Percentiles rank a stretch among this genome's conserved stretches.
Evolutionary conservation across 2,329 filamentous ascomycete genomes (phyloP).

Genomic region (Exserohilum turcica): DNA sequence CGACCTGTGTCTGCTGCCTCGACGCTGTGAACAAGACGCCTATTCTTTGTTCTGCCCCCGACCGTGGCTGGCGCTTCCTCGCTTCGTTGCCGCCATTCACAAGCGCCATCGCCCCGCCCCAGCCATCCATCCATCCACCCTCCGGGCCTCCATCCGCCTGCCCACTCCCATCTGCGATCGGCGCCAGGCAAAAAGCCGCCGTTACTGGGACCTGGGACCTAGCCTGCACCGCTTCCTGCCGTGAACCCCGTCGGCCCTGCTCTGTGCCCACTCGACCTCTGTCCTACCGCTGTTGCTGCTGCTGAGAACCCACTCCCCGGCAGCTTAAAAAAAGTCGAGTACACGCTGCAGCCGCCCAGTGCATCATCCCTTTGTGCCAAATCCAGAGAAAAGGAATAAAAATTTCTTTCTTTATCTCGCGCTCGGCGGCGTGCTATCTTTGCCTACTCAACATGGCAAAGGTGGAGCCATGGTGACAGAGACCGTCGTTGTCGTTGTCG

Average conservation of each 20-base stretch:
- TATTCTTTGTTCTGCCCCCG: neutral
- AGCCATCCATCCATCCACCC: no score
- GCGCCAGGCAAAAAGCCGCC: conserved; percentile 36
- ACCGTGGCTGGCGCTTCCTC: conserved; percentile 4
- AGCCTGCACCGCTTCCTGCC: conserved; percentile 30
- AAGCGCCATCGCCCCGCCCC: conserved; percentile 21
- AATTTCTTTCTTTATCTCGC: neutral
- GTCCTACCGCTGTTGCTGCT: conserved; percentile 14
- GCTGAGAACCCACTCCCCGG: conserved; percentile 14
- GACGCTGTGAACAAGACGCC: neutral
- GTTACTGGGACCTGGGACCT: conserved; percentile 25
- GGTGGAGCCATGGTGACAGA: conserved; percentile 15
- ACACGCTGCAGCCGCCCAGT: conserved; percentile 24
- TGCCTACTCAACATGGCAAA: conserved; percentile 1
- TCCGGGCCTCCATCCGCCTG: conserved; percentile 4
- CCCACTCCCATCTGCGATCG: conserved; percentile 36
- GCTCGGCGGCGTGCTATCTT: conserved; percentile 1
- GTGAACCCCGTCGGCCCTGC: conserved; percentile 24
- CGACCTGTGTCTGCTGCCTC: neutral
- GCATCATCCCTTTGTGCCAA: conserved; percentile 11
- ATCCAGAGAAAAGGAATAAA: neutral
- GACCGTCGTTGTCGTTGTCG: conserved; percentile 1
- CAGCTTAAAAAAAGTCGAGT: conserved; percentile 22
- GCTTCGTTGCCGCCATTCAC: conserved; percentile 13
- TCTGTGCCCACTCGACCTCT: conserved; percentile 26